Conservation (phyloP, 164 flowering plant genomes). For the Vitis riparia region DNA sequence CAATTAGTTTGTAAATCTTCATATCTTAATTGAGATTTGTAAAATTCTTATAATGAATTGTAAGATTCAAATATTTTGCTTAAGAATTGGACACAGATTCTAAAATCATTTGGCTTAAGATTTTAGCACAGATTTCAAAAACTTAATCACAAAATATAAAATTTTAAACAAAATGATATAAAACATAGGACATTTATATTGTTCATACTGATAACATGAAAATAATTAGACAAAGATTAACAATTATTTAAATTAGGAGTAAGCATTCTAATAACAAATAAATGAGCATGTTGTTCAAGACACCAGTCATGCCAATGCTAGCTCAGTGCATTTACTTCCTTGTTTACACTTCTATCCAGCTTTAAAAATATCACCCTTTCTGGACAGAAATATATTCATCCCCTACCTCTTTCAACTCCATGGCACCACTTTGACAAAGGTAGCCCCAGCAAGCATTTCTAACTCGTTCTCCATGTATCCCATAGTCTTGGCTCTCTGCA, state of each 20-base stretch:
- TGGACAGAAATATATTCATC: neutral
- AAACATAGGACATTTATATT: neutral
- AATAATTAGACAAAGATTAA: no score
- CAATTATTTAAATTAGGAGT: no score
- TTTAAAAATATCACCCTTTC: no score
- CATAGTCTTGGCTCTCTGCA: conserved; percentile 97
- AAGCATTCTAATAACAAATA: no score
- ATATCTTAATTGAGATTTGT: neutral
- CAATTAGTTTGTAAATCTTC: neutral
- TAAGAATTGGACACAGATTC: no score
- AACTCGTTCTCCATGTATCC: conserved; percentile 94
- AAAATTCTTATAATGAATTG: neutral
- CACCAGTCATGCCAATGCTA: no score
- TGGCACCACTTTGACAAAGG: conserved; percentile 91
- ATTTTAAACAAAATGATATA: neutral
- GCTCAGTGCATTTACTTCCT: no score
- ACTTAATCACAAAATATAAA: neutral
- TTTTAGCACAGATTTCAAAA: neutral
- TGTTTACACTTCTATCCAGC: no score
- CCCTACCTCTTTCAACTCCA: conserved; percentile 91
- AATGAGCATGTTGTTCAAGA: no score
- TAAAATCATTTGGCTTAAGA: neutral
- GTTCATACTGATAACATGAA: neutral
- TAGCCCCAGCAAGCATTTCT: conserved; percentile 99
- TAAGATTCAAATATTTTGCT: no score